These are phyloP conservation scores for Termitomyces sp. DNA, from an alignment of 768 basidiomycete species.

Conservation along the genomic window DNA sequence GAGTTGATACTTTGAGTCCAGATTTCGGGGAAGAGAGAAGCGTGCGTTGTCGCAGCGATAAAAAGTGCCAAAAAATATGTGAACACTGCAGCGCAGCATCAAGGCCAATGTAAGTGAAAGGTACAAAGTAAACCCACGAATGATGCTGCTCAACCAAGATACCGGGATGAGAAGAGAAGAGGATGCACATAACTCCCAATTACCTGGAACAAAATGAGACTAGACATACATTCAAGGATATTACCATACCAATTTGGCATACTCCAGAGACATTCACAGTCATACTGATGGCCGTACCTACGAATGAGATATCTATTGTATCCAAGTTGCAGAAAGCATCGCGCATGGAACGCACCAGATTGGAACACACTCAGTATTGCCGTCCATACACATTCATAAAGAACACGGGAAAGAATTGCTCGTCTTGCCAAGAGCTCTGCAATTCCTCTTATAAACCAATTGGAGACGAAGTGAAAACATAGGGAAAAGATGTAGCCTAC, in stretches of 20 bases:
- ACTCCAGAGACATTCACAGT: constrained; percentile 35
- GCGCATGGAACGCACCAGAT: constrained; percentile 32
- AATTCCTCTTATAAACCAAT: constrained; percentile 22
- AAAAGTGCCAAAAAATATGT: constrained; percentile 52
- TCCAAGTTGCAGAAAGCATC: neutral
- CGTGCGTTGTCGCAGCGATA: constrained; percentile 40
- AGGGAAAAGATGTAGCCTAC: constrained; percentile 20
- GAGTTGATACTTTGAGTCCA: constrained; percentile 48
- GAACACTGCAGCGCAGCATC: constrained; percentile 28
- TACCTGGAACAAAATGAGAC: constrained; percentile 19
- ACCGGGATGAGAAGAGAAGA: constrained; percentile 39
- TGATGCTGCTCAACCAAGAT: constrained; percentile 42
- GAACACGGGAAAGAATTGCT: constrained; percentile 34
- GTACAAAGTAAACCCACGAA: constrained; percentile 28
- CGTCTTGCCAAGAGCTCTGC: constrained; percentile 29
- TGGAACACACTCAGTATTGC: constrained; percentile 41
- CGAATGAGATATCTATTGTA: neutral
- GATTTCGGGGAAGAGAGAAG: constrained; percentile 33
- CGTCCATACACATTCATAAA: constrained; percentile 55
- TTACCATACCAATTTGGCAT: constrained; percentile 28
- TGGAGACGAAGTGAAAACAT: neutral
- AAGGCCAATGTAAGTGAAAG: neutral
- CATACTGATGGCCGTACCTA: constrained; percentile 44
- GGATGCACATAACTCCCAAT: constrained; percentile 42
- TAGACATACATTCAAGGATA: neutral